These are phyloP conservation scores for Populus euphratica DNA, from an alignment of 345 rosid genomes.

Conservation along the genomic window DNA sequence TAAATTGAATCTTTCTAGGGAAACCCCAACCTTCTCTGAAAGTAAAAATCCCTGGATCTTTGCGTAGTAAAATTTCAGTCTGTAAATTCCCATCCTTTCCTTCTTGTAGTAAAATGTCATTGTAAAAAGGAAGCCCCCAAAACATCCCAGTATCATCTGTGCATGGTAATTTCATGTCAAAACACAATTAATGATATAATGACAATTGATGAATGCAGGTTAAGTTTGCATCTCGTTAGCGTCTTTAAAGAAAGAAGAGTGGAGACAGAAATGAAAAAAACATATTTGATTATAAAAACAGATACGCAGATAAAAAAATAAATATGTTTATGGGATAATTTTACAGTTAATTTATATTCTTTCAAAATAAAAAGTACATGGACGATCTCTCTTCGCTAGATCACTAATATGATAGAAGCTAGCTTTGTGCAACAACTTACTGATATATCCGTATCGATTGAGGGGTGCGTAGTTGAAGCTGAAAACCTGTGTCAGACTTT, in stretches of 20 bases:
- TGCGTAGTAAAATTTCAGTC: constrained; percentile 59
- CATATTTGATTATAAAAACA: neutral
- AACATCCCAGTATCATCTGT: constrained; percentile 86
- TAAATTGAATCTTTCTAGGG: constrained; percentile 67
- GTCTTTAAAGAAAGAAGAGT: no score
- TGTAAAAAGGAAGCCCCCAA: constrained; percentile 73
- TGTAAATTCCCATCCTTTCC: constrained; percentile 66
- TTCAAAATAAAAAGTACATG: no score
- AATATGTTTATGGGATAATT: no score
- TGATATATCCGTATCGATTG: constrained; percentile 40
- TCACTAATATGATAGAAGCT: neutral
- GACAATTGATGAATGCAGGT: neutral
- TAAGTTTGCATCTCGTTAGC: no score
- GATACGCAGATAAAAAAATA: no score
- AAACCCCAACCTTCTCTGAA: constrained; percentile 83
- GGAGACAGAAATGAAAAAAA: no score
- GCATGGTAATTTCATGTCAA: neutral
- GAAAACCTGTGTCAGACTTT: constrained; percentile 50
- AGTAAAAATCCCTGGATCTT: constrained; percentile 51
- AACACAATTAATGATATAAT: neutral
- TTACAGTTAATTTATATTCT: no score
- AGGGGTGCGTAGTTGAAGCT: constrained; percentile 75
- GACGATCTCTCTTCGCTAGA: neutral
- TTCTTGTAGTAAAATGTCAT: constrained; percentile 63
- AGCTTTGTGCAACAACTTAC: constrained; percentile 35